These are phyloP conservation scores for Raphidocelis subcapitata DNA, from an alignment of 139 green algal species.

Conservation along the genomic window DNA sequence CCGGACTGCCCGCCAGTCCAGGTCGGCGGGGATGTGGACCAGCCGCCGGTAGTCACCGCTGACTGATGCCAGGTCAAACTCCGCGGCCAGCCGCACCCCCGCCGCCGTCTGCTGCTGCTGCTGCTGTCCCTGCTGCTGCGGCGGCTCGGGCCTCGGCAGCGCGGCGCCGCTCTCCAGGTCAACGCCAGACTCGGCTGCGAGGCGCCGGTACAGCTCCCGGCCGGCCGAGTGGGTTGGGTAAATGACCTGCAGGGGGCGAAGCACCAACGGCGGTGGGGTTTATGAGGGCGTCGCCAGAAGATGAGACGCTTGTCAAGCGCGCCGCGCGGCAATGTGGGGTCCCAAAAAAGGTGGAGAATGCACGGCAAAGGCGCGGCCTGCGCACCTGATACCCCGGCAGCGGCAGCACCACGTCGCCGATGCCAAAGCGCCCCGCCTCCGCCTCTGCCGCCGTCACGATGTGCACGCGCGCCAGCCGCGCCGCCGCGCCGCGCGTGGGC, in stretches of 20 bases:
- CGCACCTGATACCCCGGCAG: conserved; percentile 66
- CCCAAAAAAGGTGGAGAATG: too few species aligned
- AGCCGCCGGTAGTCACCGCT: conserved; percentile 75
- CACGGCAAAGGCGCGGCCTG: conserved; percentile 40
- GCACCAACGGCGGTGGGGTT: too few species aligned
- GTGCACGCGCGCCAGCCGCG: conserved; percentile 47
- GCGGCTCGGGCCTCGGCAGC: not conserved
- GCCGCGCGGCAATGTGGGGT: too few species aligned
- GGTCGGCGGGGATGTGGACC: conserved; percentile 46
- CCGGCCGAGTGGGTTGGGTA: conserved; percentile 43
- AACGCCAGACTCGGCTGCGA: conserved; percentile 38
- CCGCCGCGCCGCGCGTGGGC: not conserved
- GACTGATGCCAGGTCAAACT: conserved; percentile 55
- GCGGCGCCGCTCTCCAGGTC: conserved; percentile 25
- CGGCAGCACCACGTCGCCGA: conserved; percentile 88
- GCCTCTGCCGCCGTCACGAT: conserved; percentile 80
- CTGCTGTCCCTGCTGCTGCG: not conserved
- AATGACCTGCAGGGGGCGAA: not conserved
- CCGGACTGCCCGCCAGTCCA: conserved; percentile 38
- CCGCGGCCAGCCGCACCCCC: conserved; percentile 3
- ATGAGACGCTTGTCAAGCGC: too few species aligned
- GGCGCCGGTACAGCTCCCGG: conserved; percentile 42
- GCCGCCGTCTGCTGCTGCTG: conserved; percentile 5
- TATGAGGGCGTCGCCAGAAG: too few species aligned
- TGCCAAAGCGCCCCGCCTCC: conserved; percentile 38